Percentiles rank a stretch among this genome's conserved stretches.
phyloP scores from a whole-genome alignment of 306 rosid species.

The Hylodesmum podocarpum region DNA sequence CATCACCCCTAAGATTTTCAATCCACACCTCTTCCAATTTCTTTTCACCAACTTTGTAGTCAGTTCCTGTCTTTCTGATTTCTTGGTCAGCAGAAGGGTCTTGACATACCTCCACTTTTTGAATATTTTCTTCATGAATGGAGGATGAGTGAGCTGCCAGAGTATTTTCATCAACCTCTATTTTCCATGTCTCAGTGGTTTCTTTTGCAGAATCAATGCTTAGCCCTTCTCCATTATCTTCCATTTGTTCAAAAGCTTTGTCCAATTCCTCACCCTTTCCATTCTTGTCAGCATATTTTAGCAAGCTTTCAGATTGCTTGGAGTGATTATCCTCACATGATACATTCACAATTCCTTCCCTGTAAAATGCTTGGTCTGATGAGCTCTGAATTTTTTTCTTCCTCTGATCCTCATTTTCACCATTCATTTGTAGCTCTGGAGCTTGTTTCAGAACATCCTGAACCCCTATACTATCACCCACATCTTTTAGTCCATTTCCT shows the following conservation, averaged over 20 bases:
- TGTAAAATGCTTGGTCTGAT: constrained; percentile 30
- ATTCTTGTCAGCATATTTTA: constrained; percentile 31
- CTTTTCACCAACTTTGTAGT: constrained; percentile 30
- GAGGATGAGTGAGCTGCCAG: constrained; percentile 31
- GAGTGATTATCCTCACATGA: constrained; percentile 31
- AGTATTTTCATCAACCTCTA: constrained; percentile 28
- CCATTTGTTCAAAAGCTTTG: constrained; percentile 30
- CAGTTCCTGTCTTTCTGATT: constrained; percentile 28
- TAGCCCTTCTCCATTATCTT: constrained; percentile 22
- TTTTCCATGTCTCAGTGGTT: constrained; percentile 33
- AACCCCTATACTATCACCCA: constrained; percentile 13
- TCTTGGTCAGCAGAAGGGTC: constrained; percentile 40
- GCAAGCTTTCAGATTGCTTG: constrained; percentile 29
- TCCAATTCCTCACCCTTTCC: constrained; percentile 28
- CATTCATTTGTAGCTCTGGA: constrained; percentile 27
- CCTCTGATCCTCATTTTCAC: constrained; percentile 31
- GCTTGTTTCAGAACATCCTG: constrained; percentile 29
- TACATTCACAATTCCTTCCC: constrained; percentile 34
- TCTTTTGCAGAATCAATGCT: constrained; percentile 24
- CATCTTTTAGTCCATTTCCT: constrained; percentile 30
- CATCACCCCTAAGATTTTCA: constrained; percentile 30
- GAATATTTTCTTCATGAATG: constrained; percentile 36
- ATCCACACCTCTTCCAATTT: constrained; percentile 34
- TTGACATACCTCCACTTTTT: constrained; percentile 31
- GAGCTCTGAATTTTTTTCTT: constrained; percentile 27